Conservation (phyloP, 2,329 filamentous ascomycete genomes). For the Calonectria pauciramosa region DNA sequence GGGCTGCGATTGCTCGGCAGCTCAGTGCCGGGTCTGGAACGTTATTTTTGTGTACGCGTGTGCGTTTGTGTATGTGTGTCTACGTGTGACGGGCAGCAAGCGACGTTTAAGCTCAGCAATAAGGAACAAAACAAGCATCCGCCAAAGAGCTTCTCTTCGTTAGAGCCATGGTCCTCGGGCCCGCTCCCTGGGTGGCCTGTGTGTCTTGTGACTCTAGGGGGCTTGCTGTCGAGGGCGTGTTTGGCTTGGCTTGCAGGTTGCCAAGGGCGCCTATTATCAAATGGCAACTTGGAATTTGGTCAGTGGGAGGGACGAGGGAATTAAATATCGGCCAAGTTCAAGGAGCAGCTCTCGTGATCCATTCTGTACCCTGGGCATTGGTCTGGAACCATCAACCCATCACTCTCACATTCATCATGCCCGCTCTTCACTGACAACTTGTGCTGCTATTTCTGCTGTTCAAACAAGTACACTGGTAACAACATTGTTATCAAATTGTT, state of each 20-base stretch:
- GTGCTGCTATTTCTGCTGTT: background rate
- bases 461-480: background rate
- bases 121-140: constrained; percentile 16
- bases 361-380: background rate
- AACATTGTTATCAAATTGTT: background rate
- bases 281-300: background rate
- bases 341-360: background rate
- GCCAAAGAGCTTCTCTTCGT: constrained; percentile 13
- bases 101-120: constrained; percentile 2
- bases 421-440: background rate
- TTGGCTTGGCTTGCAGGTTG: constrained; percentile 29
- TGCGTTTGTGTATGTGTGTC: background rate
- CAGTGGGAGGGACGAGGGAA: background rate
- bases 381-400: background rate
- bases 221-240: background rate
- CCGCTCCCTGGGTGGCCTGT: background rate
- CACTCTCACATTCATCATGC: background rate
- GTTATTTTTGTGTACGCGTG: background rate
- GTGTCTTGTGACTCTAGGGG: background rate
- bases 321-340: background rate
- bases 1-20: background rate
- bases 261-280: constrained; percentile 4
- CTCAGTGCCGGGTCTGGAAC: background rate
- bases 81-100: background rate
- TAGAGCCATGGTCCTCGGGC: background rate